These are phyloP conservation scores for Suhomyces tanzawaensis DNA, from an alignment of 805 yeast species.

Conservation along the genomic window DNA sequence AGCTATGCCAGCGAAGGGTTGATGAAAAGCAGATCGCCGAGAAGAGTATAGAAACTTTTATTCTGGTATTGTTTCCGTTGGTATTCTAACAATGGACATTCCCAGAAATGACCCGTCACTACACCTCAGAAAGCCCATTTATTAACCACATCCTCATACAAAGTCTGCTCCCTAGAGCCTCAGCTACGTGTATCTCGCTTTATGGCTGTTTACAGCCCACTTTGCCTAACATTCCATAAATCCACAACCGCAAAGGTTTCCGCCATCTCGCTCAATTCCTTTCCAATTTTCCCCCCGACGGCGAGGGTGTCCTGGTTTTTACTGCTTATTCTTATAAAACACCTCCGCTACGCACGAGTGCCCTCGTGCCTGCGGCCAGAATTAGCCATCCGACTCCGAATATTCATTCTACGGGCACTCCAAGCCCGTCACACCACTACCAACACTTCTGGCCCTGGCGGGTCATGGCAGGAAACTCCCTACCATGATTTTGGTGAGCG, in stretches of 20 bases:
- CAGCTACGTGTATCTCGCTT: not conserved
- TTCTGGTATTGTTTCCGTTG: too few species aligned
- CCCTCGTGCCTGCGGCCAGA: not conserved
- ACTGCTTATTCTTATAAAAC: not conserved
- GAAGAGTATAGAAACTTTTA: too few species aligned
- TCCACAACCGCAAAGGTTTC: constrained; percentile 8
- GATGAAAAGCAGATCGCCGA: too few species aligned
- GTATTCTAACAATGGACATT: too few species aligned
- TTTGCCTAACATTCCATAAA: not conserved
- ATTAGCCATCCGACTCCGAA: not conserved
- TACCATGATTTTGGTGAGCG: too few species aligned
- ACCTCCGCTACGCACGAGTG: not conserved
- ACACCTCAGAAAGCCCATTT: too few species aligned
- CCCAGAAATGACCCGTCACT: too few species aligned
- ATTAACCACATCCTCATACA: constrained; percentile 2
- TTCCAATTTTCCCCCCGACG: constrained; percentile 3
- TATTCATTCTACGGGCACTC: too few species aligned
- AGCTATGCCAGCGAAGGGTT: too few species aligned
- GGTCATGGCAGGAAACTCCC: too few species aligned
- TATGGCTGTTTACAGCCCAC: not conserved
- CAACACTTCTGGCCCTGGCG: too few species aligned
- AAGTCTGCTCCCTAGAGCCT: not conserved
- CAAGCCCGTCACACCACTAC: too few species aligned
- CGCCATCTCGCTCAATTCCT: not conserved
- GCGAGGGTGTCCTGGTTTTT: constrained; percentile 3